Conservation (phyloP, 345 rosid genomes). For the Linum tenue region DNA sequence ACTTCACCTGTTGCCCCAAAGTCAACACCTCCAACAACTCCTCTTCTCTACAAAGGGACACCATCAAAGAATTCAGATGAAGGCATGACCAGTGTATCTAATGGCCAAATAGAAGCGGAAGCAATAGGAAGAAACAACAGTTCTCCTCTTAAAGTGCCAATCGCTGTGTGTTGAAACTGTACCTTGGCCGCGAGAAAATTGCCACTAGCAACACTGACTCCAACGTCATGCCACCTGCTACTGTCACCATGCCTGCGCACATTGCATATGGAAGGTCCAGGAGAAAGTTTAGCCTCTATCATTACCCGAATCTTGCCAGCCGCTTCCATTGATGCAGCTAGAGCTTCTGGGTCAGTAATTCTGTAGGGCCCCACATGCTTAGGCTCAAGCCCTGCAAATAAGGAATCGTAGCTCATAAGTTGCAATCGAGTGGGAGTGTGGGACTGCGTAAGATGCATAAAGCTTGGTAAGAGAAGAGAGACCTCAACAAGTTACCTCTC, state of each 20-base stretch:
- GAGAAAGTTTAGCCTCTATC: constrained; percentile 94
- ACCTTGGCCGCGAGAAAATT: constrained; percentile 99
- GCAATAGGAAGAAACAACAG: no score
- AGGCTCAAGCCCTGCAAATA: constrained; percentile 50
- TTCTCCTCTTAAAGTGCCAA: no score
- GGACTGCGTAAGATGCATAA: not conserved
- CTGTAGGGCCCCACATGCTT: constrained; percentile 71
- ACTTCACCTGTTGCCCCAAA: constrained; percentile 96
- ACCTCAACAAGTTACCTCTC: constrained; percentile 40
- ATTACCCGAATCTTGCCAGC: constrained; percentile 79
- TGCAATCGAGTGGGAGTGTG: no score
- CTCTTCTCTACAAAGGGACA: constrained; percentile 61
- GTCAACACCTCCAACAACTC: constrained; percentile 88
- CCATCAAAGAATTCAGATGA: constrained; percentile 3
- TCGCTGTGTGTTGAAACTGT: not conserved
- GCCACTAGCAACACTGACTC: constrained; percentile 93
- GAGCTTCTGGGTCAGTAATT: constrained; percentile 70
- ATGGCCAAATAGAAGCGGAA: not conserved
- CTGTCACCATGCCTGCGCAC: constrained; percentile 85
- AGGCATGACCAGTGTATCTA: not conserved
- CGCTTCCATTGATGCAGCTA: constrained; percentile 89
- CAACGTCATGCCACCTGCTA: constrained; percentile 81
- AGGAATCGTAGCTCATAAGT: not conserved
- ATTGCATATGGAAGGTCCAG: constrained; percentile 81
- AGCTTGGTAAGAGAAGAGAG: not conserved